Conservation (phyloP, 768 basidiomycete species). For the Paxillus rubicundulus region DNA sequence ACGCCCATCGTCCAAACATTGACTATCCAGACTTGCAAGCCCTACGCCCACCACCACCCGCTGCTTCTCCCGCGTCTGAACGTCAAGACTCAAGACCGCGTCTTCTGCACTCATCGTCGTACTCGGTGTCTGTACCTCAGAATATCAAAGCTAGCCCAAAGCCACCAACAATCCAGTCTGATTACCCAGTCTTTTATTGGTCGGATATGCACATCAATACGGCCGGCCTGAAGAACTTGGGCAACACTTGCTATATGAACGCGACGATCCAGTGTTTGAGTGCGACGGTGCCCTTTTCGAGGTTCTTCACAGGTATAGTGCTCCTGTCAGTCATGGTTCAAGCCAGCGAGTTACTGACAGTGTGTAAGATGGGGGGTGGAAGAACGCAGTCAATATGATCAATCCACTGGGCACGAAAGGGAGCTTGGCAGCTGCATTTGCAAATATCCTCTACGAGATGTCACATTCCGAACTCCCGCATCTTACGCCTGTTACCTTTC, state of each 20-base stretch:
- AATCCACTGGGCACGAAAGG: constrained; percentile 92
- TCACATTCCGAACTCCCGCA: constrained; percentile 86
- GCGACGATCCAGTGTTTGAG: constrained; percentile 95
- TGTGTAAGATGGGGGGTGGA: constrained; percentile 71
- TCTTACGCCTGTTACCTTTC: constrained; percentile 77
- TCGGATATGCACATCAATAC: constrained; percentile 73
- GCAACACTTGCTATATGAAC: constrained; percentile 99
- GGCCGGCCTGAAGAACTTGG: constrained; percentile 89
- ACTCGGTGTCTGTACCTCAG: constrained; percentile 23
- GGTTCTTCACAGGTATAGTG: constrained; percentile 81
- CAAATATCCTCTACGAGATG: constrained; percentile 78
- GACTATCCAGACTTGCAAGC: constrained; percentile 80
- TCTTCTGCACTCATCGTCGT: constrained; percentile 38
- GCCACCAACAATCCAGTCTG: constrained; percentile 66
- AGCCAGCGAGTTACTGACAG: constrained; percentile 1
- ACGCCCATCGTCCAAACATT: constrained; percentile 51
- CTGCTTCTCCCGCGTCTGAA: constrained; percentile 65
- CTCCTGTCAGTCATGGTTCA: background rate
- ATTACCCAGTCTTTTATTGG: constrained; percentile 86
- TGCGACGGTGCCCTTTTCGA: constrained; percentile 89
- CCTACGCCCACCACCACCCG: constrained; percentile 77
- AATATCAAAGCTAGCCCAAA: constrained; percentile 40
- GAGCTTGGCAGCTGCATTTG: constrained; percentile 75
- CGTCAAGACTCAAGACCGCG: constrained; percentile 73
- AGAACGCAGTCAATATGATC: constrained; percentile 74